Conservation (phyloP, 106 monocot genomes). For the Allium fistulosum region DNA sequence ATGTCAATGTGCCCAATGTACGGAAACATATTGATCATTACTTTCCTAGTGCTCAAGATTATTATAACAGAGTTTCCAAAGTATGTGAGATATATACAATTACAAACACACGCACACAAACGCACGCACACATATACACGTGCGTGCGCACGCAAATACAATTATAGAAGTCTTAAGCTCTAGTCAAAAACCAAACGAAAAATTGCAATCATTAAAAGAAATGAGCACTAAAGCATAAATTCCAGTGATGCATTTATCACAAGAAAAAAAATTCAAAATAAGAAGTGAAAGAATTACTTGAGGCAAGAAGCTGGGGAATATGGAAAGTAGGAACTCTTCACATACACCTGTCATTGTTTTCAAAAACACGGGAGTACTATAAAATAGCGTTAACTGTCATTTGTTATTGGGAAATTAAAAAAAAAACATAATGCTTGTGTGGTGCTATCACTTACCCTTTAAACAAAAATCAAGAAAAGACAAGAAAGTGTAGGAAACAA, state of each 20-base stretch:
- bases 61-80: neutral
- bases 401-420: neutral
- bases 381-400: neutral
- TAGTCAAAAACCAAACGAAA: neutral
- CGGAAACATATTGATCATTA: too few species aligned
- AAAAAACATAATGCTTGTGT: neutral
- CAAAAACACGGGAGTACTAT: neutral
- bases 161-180: too few species aligned
- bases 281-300: conserved; percentile 35
- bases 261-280: neutral
- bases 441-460: neutral
- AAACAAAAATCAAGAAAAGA: neutral
- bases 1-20: neutral
- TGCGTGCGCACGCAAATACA: neutral
- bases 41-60: too few species aligned
- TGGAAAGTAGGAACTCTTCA: conserved; percentile 71
- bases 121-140: too few species aligned
- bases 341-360: conserved; percentile 48
- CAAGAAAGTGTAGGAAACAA: neutral
- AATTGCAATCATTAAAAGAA: neutral
- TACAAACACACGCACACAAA: neutral
- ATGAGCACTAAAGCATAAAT: neutral
- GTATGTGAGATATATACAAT: neutral
- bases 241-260: neutral
- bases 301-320: conserved; percentile 75